Evolutionary conservation across 164 flowering plant species (phyloP).

Genomic region (Paratinospora sagittata): DNA sequence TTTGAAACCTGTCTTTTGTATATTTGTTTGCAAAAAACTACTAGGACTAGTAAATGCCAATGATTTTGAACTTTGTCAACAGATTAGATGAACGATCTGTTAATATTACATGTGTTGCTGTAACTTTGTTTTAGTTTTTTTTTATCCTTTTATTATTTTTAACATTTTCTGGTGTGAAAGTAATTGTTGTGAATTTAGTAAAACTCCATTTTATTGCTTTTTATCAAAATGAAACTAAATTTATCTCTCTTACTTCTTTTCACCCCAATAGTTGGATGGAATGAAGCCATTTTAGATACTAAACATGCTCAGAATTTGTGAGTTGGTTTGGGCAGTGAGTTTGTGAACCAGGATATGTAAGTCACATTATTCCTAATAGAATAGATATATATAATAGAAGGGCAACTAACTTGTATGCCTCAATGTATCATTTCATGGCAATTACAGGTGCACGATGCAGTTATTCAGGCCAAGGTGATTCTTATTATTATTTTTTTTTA

Average conservation of each 20-base stretch:
- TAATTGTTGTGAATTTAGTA: too few species aligned
- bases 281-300: background rate
- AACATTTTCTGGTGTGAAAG: background rate
- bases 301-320: background rate
- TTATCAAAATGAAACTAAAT: background rate
- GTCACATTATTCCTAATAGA: too few species aligned
- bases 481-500: background rate
- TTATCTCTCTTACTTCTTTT: background rate
- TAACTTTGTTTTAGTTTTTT: background rate
- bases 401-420: too few species aligned
- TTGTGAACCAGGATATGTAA: too few species aligned
- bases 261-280: background rate
- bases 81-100: too few species aligned
- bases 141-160: background rate
- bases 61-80: too few species aligned
- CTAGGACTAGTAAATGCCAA: too few species aligned
- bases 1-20: too few species aligned
- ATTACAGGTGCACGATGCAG: slow-evolving; percentile 10
- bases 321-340: too few species aligned
- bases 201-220: background rate
- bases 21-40: too few species aligned
- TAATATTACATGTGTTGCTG: background rate
- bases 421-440: too few species aligned
- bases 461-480: slow-evolving; percentile 24
- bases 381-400: too few species aligned